Evolutionary conservation across 106 monocot genomes (phyloP), one percentile per base, ranked within the genome.

Genomic region (Dioscorea zingiberensis): DNA sequence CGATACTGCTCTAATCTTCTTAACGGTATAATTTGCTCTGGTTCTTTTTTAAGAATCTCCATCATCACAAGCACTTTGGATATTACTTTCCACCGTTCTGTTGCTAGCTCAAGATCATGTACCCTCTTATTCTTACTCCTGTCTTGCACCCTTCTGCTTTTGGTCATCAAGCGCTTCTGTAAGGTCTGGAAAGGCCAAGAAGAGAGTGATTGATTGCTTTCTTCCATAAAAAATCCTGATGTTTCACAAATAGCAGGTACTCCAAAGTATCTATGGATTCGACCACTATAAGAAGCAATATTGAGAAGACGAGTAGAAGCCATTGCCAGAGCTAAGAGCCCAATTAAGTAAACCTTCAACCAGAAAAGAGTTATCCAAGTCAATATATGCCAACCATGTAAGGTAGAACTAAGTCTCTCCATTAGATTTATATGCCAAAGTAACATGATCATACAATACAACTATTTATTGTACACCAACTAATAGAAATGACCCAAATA

Each of bases 111-210:
- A 19, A 95, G 78, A 49, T 83, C 65, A 44, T 88, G 83, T 27
- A 91, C 67, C 27, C 91, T 67, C 66, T 94, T 94, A 10, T 80
- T 82, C 78, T 77, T 85, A 68, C 87, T 87, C 60, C 86, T 63
- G 62, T 94, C 90, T 47, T 90, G 85, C 30, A 94, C 87, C 25
- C 85, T 75, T 25, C 80, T 71, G 55, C 83, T 77, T 60, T 68
- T 87, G 4, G 87, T 85, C 94, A 90, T 90, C 55, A 49, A 78
- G 17, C 94, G 76, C 47, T 59, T 81, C 38, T 80, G 81, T 10
- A 60, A 59, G 54, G 60, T 23, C 47, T 48, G 38, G 27, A 44
- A 70, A 55, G 44, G 9, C 48, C 64, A 66, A 38, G 13, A 4
- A 7, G 48, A 64, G 54, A 54, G 54, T 7, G 48, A 44, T 10